These are phyloP conservation scores for Lichtheimia hyalospora DNA, from an alignment of 371 early-diverging fungal species.

Conservation along the genomic window DNA sequence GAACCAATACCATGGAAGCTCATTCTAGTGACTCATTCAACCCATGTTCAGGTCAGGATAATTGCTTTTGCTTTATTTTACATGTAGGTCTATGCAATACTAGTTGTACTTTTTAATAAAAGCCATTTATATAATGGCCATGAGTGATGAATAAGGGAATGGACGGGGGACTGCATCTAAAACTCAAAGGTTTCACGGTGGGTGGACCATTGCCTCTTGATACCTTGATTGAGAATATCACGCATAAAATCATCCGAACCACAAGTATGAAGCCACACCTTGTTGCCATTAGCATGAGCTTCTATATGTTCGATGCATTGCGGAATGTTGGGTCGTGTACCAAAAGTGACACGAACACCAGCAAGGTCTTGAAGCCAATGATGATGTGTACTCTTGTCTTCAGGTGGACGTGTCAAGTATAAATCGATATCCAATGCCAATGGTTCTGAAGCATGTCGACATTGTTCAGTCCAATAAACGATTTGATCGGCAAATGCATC, in stretches of 20 bases:
- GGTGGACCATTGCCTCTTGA: conserved; percentile 24
- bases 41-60: too few species aligned
- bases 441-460: conserved; percentile 19
- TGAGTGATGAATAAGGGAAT: too few species aligned
- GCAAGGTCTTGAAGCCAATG: conserved; percentile 11
- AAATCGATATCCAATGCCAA: conserved; percentile 27
- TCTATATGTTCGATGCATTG: conserved; percentile 26
- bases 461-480: conserved; percentile 25
- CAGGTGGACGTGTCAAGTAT: conserved; percentile 31
- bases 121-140: too few species aligned
- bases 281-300: neutral
- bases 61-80: too few species aligned
- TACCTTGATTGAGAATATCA: conserved; percentile 32
- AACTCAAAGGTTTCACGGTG: conserved; percentile 51
- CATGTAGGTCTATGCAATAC: too few species aligned
- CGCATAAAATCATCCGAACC: conserved; percentile 36
- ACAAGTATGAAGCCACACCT: conserved; percentile 42
- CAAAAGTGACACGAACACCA: conserved; percentile 14
- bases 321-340: conserved; percentile 25
- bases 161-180: conserved; percentile 6
- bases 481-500: conserved; percentile 33
- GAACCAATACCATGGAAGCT: too few species aligned
- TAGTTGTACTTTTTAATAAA: too few species aligned
- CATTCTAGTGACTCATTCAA: too few species aligned
- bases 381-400: conserved; percentile 9